Evolutionary conservation across 495 filamentous ascomycete species (phyloP).

Genomic region (Aspergillus hancockii): DNA sequence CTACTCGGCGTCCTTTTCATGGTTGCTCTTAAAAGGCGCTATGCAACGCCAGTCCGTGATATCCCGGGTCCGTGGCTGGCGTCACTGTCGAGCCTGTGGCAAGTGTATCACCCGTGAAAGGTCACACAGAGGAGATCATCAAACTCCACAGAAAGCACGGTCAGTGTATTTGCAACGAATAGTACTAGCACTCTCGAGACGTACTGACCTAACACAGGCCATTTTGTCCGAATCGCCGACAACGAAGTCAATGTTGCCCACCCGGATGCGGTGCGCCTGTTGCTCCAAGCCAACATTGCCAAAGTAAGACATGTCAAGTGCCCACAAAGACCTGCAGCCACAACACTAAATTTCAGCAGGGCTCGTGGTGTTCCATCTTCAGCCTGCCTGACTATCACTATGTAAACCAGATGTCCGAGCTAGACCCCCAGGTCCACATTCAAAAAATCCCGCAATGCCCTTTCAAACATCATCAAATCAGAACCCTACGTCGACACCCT

Average conservation of each 20-base stretch:
- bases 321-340: background rate
- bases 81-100: too few relatives aligned
- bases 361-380: conserved; percentile 34
- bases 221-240: conserved; percentile 48
- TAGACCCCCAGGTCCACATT: conserved; percentile 35
- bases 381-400: conserved; percentile 41
- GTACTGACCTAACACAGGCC: conserved; percentile 22
- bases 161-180: conserved; percentile 9
- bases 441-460: conserved; percentile 35
- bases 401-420: conserved; percentile 45
- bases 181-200: background rate
- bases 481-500: conserved; percentile 41
- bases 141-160: conserved; percentile 46
- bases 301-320: conserved; percentile 21
- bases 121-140: conserved; percentile 35
- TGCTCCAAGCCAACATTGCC: conserved; percentile 28
- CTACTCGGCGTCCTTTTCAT: too few relatives aligned
- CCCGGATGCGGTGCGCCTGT: conserved; percentile 40
- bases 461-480: conserved; percentile 41
- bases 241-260: conserved; percentile 53
- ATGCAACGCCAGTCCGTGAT: too few relatives aligned
- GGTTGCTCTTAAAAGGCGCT: too few relatives aligned
- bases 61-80: too few relatives aligned
- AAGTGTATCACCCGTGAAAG: conserved; percentile 39
- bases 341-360: conserved; percentile 19